Conservation (phyloP, 441 rosid species). For the Sinapis alba region DNA sequence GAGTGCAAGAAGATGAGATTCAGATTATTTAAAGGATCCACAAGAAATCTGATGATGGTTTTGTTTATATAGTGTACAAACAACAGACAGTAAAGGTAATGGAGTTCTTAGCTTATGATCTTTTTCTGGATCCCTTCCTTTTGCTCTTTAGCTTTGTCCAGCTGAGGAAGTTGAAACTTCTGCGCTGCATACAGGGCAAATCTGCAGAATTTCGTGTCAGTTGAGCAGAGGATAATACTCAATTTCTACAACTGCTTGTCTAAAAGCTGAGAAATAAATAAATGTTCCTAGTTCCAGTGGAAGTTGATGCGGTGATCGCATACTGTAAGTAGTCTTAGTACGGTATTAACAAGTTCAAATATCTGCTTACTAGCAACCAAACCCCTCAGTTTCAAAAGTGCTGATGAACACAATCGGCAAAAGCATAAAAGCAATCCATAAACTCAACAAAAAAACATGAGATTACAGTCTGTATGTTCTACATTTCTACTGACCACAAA, state of each 20-base stretch:
- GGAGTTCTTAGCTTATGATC: constrained; percentile 35
- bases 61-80: constrained; percentile 29
- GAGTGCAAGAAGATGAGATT: not conserved
- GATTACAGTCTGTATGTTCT: not conserved
- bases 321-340: not conserved
- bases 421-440: too few relatives aligned
- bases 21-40: constrained; percentile 11
- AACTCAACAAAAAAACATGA: not conserved
- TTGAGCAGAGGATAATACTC: not conserved
- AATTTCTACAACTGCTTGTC: not conserved
- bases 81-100: constrained; percentile 33
- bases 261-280: not conserved
- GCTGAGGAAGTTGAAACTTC: constrained; percentile 70
- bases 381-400: not conserved
- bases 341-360: not conserved
- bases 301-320: not conserved
- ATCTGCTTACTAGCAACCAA: constrained; percentile 6
- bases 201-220: constrained; percentile 49
- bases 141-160: constrained; percentile 48
- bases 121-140: constrained; percentile 11
- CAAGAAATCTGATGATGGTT: constrained; percentile 3
- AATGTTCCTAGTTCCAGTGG: constrained; percentile 2
- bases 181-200: constrained; percentile 78
- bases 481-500: not conserved
- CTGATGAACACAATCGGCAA: constrained; percentile 1